phyloP scores from a whole-genome alignment of 2,329 filamentous ascomycete species.

The Trematosphaeria pertusa region DNA sequence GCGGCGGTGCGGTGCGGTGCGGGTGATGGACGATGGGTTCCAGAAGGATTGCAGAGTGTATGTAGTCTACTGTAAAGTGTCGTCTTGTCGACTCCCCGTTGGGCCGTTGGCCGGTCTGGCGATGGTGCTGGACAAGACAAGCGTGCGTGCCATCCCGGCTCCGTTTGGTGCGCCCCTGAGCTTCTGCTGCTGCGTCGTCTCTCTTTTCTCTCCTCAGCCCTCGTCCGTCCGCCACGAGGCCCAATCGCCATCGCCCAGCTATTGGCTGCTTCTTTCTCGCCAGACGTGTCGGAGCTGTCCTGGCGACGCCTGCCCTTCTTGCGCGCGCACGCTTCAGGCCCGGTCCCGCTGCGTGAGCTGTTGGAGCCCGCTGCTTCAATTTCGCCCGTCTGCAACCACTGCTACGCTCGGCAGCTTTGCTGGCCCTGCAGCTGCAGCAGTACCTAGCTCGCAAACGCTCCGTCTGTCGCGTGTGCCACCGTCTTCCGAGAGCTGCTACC shows the following conservation, averaged over 20 bases:
- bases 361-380: not conserved
- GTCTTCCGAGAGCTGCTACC: not conserved
- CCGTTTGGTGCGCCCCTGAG: constrained; percentile 15
- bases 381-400: not conserved
- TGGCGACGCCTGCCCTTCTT: not conserved
- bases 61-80: too few relatives aligned
- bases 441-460: not conserved
- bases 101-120: constrained; percentile 13
- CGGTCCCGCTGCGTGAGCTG: not conserved
- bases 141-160: constrained; percentile 16
- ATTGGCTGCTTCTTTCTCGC: not conserved
- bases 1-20: not conserved
- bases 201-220: constrained; percentile 13
- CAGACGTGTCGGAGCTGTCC: constrained; percentile 1
- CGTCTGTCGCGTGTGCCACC: not conserved
- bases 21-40: not conserved
- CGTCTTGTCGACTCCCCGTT: not conserved
- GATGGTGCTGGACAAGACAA: not conserved
- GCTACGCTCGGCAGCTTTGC: not conserved
- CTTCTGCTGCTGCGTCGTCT: constrained; percentile 1
- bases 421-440: not conserved
- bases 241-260: constrained; percentile 8
- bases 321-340: not conserved
- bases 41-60: too few relatives aligned
- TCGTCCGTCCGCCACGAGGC: constrained; percentile 11